Base-by-base conservation (phyloP, 257 asterid species). In the Nicotiana undulata region DNA sequence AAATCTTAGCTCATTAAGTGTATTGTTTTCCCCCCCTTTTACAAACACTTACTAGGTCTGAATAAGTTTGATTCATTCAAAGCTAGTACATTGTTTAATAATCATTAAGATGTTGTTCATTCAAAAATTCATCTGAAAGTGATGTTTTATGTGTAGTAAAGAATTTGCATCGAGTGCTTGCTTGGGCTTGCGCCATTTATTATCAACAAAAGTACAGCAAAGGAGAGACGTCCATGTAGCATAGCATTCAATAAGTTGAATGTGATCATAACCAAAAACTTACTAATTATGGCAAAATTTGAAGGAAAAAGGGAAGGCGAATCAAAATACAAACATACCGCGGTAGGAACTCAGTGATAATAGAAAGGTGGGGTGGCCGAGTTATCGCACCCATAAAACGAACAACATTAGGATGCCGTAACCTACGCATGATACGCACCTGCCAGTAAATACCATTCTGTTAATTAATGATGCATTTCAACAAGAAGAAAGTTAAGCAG, bases 331-430 rank as follows among this genome's bases (percentile, higher is more conserved):
- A 60, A 85, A 82, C 91, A 80, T 76, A 94, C 99, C 92, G 90
- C n/a, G 99, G 98, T 31, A 96, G 89, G 85, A 94, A 96, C 83
- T 96, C 99, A 24, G 98, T 92, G 83, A 96, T 84, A 29, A 96
- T 96, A 53, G 99, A 96, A 83, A 96, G 98, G 80, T 96, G 92
- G 76, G 99, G 99, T 7, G 99, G 98, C 61, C 98, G 92, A 87
- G 99, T 96, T 29, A 96, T 97, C 4, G 99, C 99, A 88, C 99
- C 99, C 99, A 96, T 91, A 70, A 96, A 96, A 83, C 92, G 98
- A 82, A 96, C 98, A 72, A 96, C 92, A 87, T 96, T 96, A 83
- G 98, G 98, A 94, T 96, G 98, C 63, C 99, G 94, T 80, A 94
- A 82, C 85, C 98, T 90, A 79, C 95, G 98, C 99, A 96, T 96